phyloP scores from a whole-genome alignment of 2,329 filamentous ascomycete genomes.

The Emydomyces testavorans region DNA sequence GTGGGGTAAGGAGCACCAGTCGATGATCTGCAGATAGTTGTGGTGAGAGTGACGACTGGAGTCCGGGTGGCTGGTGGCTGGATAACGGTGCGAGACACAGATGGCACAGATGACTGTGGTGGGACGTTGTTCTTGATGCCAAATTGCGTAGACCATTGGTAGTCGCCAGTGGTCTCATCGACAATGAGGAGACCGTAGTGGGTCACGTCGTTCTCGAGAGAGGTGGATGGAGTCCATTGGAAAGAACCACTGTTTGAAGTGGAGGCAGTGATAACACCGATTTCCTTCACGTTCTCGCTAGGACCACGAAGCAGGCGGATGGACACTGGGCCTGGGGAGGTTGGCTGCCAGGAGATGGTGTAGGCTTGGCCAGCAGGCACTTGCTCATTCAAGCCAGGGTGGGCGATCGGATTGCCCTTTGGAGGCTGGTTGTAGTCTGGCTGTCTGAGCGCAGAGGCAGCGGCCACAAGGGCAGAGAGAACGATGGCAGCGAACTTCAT shows the following conservation, averaged over 20 bases:
- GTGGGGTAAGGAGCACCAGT: constrained; percentile 14
- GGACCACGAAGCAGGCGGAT: constrained; percentile 51
- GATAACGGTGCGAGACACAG: constrained; percentile 11
- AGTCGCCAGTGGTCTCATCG: constrained; percentile 47
- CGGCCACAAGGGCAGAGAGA: constrained; percentile 30
- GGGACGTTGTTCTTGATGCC: constrained; percentile 37
- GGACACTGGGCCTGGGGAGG: constrained; percentile 36
- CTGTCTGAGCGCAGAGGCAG: constrained; percentile 29
- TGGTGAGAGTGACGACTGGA: constrained; percentile 18
- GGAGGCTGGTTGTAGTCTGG: constrained; percentile 29
- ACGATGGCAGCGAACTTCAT: constrained; percentile 33
- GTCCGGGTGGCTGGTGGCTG: constrained; percentile 9
- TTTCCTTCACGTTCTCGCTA: constrained; percentile 42
- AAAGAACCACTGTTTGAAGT: constrained; percentile 47
- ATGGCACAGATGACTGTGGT: constrained; percentile 8
- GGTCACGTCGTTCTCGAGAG: constrained; percentile 39
- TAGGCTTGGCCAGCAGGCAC: constrained; percentile 47
- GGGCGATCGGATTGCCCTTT: constrained; percentile 45
- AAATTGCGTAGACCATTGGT: constrained; percentile 53
- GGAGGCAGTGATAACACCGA: constrained; percentile 42
- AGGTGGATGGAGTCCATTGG: constrained; percentile 43
- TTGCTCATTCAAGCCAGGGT: constrained; percentile 41
- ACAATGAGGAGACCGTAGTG: constrained; percentile 53
- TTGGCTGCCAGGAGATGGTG: constrained; percentile 47
- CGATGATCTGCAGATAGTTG: constrained; percentile 20